Conservation (phyloP, 148 eudicot species). For the Rhododendron vialii region DNA sequence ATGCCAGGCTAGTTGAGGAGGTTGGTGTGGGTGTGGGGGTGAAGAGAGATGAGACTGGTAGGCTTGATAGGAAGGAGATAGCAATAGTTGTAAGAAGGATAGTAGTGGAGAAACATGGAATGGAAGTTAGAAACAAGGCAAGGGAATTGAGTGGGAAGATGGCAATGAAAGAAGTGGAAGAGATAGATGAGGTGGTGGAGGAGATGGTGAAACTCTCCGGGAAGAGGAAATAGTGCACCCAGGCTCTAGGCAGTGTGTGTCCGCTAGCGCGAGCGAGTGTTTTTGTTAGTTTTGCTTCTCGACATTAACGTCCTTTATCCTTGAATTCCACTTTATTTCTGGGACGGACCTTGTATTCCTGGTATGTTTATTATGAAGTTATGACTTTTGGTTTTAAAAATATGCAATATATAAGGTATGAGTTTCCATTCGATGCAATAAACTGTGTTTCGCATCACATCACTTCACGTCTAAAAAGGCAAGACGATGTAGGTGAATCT, state of each 20-base stretch:
- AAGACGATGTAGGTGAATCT: no score
- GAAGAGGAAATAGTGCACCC: neutral
- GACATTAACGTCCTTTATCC: neutral
- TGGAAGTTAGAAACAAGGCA: conserved; percentile 10
- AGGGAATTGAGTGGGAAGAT: conserved; percentile 8
- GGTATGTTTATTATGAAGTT: no score
- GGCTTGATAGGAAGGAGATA: conserved; percentile 11
- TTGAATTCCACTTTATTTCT: neutral
- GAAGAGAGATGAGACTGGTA: conserved; percentile 8
- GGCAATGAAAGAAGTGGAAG: conserved; percentile 4
- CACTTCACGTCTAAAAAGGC: no score
- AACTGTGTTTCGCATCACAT: no score
- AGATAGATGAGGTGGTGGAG: conserved; percentile 5
- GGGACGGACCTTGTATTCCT: neutral
- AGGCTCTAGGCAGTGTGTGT: neutral
- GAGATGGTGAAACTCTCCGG: neutral
- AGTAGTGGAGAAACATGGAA: conserved; percentile 15
- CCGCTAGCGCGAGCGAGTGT: no score
- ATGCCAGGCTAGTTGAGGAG: conserved; percentile 22
- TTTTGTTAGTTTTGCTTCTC: no score
- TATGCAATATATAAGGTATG: neutral
- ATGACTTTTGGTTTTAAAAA: no score
- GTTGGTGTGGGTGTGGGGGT: conserved; percentile 26
- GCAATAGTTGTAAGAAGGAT: conserved; percentile 11
- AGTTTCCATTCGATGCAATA: no score